Base-by-base conservation (phyloP, 768 basidiomycete species). In the Leucocoprinus leucothites region DNA sequence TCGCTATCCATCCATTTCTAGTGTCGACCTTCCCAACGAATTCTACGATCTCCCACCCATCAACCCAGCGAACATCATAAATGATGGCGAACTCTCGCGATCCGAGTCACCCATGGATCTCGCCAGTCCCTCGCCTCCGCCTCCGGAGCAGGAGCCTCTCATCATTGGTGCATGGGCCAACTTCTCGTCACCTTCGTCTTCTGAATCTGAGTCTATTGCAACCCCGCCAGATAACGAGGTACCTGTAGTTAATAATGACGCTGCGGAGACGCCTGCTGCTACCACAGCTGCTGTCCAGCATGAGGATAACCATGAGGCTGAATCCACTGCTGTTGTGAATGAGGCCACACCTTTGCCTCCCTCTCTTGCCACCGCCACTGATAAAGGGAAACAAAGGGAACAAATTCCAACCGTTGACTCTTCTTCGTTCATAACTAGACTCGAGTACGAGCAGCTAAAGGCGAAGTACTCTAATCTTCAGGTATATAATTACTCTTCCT, bases 21-120 rank as follows among this genome's bases (percentile, higher is more conserved):
- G 41, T 16, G 16, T 56, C 7, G 41, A 48, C 9, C 38, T 48
- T 5, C 31, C 54, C 5, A 19, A 41, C 11, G 3, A 56, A 1
- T 56, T 43, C 34, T 48, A 42, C 24, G 28, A 26, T 21, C 40
- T 56, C 22, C 54, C 47, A 22, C 54, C 47, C 14, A 31, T 48
- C 54, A 18, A 22, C 26, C 25, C 21, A 6, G 3, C 6, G 11
- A 18, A 28, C 28, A 28, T n/a, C 9, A 9, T 13, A 6, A 14
- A 62, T 11, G 50, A 61, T 22, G 59, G 53, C 28, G 45, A 64
- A 35, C 58, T 58, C 28, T 75, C 74, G 1, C 70, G 72, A 38
- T 77, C 78, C 22, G 69, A 69, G 42, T 78, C 80, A 5, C 77
- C 80, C 0, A 79, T 82, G 73, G 77, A 78, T 18, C 65, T 81